These are phyloP conservation scores for Graphiopsis chlorocephala DNA, from an alignment of 2,329 filamentous ascomycete species.

Conservation along the genomic window DNA sequence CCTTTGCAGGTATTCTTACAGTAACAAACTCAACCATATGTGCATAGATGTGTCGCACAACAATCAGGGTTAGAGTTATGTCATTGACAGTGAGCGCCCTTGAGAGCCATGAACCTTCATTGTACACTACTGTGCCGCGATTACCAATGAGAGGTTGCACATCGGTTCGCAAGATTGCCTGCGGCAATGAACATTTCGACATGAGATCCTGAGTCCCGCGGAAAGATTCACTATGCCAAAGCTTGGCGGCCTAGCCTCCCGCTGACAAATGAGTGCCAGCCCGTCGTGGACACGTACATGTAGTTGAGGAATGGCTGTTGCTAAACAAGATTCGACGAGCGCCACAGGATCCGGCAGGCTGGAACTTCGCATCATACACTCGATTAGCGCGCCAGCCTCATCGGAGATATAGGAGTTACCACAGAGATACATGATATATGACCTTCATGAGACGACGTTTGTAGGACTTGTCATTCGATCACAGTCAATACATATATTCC, in stretches of 20 bases:
- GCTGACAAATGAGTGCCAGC: neutral
- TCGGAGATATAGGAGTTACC: neutral
- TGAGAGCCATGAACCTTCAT: neutral
- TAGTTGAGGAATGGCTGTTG: neutral
- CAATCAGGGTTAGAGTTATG: neutral
- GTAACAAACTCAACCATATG: too few species aligned
- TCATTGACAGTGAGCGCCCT: neutral
- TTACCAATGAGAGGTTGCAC: neutral
- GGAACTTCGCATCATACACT: neutral
- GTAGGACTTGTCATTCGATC: neutral
- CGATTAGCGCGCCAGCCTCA: neutral
- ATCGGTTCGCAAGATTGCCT: neutral
- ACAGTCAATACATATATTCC: neutral
- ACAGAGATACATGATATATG: neutral
- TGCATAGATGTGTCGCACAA: neutral
- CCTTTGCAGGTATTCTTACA: too few species aligned
- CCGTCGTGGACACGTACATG: neutral
- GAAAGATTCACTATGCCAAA: neutral
- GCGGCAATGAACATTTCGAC: neutral
- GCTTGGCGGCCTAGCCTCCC: neutral
- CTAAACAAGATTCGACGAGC: neutral
- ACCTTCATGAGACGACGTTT: neutral
- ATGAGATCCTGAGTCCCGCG: neutral
- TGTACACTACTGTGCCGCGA: too few species aligned
- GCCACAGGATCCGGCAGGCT: neutral